A percentile compares a stretch with the other conserved stretches of the same genome.
Conservation (phyloP, 1,284 basidiomycete species). For the Pseudozyma pruni region DNA sequence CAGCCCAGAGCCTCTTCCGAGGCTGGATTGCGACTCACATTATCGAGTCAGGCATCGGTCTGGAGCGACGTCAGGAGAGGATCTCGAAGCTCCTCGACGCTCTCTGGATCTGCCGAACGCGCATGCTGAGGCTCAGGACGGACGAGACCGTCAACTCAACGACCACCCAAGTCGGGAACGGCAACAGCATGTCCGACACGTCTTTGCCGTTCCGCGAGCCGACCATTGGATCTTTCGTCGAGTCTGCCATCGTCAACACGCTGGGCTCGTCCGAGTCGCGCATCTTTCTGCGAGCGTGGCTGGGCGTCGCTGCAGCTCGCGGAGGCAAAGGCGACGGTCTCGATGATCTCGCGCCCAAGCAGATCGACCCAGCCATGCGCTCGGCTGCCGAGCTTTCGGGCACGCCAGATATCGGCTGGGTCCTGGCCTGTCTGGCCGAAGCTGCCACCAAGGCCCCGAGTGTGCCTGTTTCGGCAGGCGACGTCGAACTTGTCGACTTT, state of each 20-base stretch:
- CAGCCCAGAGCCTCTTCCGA: conserved; percentile 56
- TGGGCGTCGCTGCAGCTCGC: conserved; percentile 50
- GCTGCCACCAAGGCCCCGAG: conserved; percentile 41
- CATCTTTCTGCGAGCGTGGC: conserved; percentile 61
- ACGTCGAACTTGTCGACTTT: conserved; percentile 57
- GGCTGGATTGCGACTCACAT: conserved; percentile 64
- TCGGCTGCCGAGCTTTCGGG: conserved; percentile 24
- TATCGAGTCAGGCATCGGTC: conserved; percentile 60
- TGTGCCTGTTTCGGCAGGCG: conserved; percentile 15
- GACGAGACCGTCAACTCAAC: conserved; percentile 14
- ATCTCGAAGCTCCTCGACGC: conserved; percentile 61
- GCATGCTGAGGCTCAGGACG: conserved; percentile 49
- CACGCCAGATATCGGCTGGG: conserved; percentile 64
- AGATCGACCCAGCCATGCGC: conserved; percentile 18
- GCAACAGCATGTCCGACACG: conserved; percentile 6
- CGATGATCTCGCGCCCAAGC: conserved; percentile 44
- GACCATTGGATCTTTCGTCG: conserved; percentile 62
- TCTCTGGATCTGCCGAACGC: conserved; percentile 58
- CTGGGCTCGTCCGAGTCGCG: conserved; percentile 59
- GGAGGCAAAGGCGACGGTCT: conserved; percentile 47
- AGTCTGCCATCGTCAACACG: conserved; percentile 58
- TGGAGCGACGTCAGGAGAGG: conserved; percentile 51
- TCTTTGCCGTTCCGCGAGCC: conserved; percentile 52
- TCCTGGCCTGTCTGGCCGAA: conserved; percentile 59
- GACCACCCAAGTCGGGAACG: conserved; percentile 9